A percentile compares a stretch with the other conserved stretches of the same genome.
Conservation (phyloP, 2,329 filamentous ascomycete genomes). For the Cercospora zeina region DNA sequence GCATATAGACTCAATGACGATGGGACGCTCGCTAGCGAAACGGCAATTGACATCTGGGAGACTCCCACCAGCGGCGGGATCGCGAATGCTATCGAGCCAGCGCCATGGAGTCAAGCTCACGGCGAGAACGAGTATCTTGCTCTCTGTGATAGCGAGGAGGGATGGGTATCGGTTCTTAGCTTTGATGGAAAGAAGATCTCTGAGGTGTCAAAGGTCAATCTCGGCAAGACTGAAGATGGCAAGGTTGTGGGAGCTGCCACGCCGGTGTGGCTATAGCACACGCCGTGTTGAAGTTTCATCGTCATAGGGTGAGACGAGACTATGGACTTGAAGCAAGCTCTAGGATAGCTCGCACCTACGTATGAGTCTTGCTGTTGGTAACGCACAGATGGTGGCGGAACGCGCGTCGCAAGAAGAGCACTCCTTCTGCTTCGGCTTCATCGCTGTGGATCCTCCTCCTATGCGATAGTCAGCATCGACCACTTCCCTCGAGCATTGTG, state of each 20-base stretch:
- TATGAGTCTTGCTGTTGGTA: conserved; percentile 12
- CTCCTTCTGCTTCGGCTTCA: conserved; percentile 16
- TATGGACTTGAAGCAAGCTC: conserved; percentile 7
- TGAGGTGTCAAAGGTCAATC: conserved; percentile 36
- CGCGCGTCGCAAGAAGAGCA: conserved; percentile 14
- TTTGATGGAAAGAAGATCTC: conserved; percentile 39
- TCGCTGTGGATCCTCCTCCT: conserved; percentile 17
- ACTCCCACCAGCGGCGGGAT: conserved; percentile 41
- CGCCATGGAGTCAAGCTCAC: conserved; percentile 32
- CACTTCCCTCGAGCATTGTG: background rate
- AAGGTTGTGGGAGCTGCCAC: conserved; percentile 38
- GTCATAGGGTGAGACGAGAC: conserved; percentile 8
- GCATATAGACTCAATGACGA: conserved; percentile 34
- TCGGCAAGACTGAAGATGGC: conserved; percentile 38
- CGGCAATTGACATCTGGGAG: conserved; percentile 39
- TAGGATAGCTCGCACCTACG: conserved; percentile 21
- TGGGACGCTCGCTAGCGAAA: conserved; percentile 33
- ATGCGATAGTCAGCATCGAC: background rate
- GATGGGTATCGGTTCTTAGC: conserved; percentile 38
- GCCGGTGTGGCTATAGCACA: conserved; percentile 39
- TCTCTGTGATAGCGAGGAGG: conserved; percentile 41
- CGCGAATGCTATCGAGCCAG: conserved; percentile 42
- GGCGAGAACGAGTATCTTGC: conserved; percentile 37
- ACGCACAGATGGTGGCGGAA: conserved; percentile 15
- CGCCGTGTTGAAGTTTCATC: background rate